These are phyloP conservation scores for Yamadazyma songkhlaensis DNA, from an alignment of 1,139 yeast species.

Conservation along the genomic window DNA sequence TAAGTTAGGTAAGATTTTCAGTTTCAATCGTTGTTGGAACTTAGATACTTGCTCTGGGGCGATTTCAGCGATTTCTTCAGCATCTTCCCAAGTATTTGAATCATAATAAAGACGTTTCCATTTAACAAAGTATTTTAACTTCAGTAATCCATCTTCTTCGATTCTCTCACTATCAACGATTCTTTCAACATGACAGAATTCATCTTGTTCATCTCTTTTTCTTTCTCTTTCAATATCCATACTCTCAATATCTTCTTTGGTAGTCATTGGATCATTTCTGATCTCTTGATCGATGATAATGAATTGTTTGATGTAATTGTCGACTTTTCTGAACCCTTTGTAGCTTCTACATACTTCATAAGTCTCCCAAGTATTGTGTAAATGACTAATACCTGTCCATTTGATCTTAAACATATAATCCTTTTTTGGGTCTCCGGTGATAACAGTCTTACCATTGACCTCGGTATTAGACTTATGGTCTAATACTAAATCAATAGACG, in stretches of 20 bases:
- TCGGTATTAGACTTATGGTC: constrained; percentile 48
- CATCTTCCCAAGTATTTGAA: constrained; percentile 97
- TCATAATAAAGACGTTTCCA: constrained; percentile 95
- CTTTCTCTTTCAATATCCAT: constrained; percentile 91
- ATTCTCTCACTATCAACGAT: constrained; percentile 85
- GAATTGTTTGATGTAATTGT: constrained; percentile 81
- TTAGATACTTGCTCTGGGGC: constrained; percentile 85
- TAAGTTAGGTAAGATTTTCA: constrained; percentile 79
- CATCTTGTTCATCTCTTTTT: constrained; percentile 77
- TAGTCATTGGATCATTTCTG: constrained; percentile 73
- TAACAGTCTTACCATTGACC: constrained; percentile 33
- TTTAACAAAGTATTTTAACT: constrained; percentile 79
- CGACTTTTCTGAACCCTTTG: constrained; percentile 82
- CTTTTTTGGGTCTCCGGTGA: constrained; percentile 53
- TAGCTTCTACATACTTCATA: constrained; percentile 53
- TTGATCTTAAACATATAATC: constrained; percentile 70
- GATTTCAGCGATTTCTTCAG: constrained; percentile 75
- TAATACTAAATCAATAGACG: constrained; percentile 50
- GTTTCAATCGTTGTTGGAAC: constrained; percentile 76
- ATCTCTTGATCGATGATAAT: constrained; percentile 73
- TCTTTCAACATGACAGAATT: constrained; percentile 83
- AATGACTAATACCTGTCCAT: constrained; percentile 86
- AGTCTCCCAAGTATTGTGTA: constrained; percentile 94
- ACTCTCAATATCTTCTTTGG: constrained; percentile 87
- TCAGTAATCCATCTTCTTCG: constrained; percentile 60